Evolutionary conservation across 2,329 filamentous ascomycete species (phyloP).

Genomic region (Podosphaera fusca): DNA sequence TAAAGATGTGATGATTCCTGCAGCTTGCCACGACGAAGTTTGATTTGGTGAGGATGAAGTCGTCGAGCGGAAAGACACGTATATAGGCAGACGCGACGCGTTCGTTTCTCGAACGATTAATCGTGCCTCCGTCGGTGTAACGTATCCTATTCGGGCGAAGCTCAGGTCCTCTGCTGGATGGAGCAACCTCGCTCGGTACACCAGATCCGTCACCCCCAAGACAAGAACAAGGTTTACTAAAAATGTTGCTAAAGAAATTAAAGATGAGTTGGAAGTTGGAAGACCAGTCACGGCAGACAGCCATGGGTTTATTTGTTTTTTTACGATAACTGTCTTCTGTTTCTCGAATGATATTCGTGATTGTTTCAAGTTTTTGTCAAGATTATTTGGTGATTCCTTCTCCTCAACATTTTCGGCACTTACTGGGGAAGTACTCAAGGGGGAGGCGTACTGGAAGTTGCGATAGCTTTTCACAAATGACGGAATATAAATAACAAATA

Average conservation of each 20-base stretch:
- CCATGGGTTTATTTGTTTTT: constrained; percentile 31
- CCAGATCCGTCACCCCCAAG: constrained; percentile 49
- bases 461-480: constrained; percentile 37
- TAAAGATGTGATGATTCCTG: constrained; percentile 37
- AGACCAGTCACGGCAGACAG: constrained; percentile 51
- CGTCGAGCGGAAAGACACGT: constrained; percentile 38
- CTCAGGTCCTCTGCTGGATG: constrained; percentile 54
- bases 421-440: constrained; percentile 35
- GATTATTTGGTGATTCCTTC: constrained; percentile 13
- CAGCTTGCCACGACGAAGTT: constrained; percentile 39
- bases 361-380: constrained; percentile 10
- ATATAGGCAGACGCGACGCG: constrained; percentile 48
- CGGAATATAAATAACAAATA: constrained; percentile 42
- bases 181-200: constrained; percentile 48
- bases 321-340: constrained; percentile 21
- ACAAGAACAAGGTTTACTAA: constrained; percentile 49
- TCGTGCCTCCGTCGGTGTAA: constrained; percentile 58
- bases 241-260: constrained; percentile 44
- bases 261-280: constrained; percentile 45
- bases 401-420: constrained; percentile 24
- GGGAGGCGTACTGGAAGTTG: constrained; percentile 31
- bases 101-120: constrained; percentile 73
- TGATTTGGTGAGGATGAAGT: constrained; percentile 28
- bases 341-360: constrained; percentile 9
- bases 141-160: constrained; percentile 70